phyloP scores from a whole-genome alignment of 805 yeast species.

The Saccharomycopsis javanensis region DNA sequence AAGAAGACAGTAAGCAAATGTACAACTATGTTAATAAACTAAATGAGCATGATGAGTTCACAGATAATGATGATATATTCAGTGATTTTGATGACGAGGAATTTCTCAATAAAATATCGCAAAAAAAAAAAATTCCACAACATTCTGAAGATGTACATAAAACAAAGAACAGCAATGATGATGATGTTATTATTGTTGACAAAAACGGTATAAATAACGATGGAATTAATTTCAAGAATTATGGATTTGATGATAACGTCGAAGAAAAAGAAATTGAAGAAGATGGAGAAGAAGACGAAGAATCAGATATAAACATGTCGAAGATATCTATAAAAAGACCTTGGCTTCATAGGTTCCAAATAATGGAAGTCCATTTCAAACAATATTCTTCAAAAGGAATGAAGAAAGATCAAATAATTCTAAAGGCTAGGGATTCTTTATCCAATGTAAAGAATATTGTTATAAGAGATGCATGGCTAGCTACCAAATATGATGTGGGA shows the following conservation, averaged over 20 bases:
- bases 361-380: constrained; percentile 4
- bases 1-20: not conserved
- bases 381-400: constrained; percentile 9
- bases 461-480: constrained; percentile 53
- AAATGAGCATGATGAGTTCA: not conserved
- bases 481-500: constrained; percentile 35
- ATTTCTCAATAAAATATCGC: constrained; percentile 1
- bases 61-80: not conserved
- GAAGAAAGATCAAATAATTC: constrained; percentile 24
- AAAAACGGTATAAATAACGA: not conserved
- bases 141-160: not conserved
- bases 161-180: not conserved
- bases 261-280: not conserved
- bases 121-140: not conserved
- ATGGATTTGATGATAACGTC: not conserved
- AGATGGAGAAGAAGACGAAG: not conserved
- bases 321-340: constrained; percentile 11
- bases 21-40: not conserved
- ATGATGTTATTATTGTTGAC: not conserved
- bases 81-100: constrained; percentile 7
- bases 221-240: not conserved
- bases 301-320: constrained; percentile 8
- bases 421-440: constrained; percentile 39
- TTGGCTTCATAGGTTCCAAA: constrained; percentile 18
- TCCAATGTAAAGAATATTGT: constrained; percentile 33